A percentile compares a stretch with the other conserved stretches of the same genome.
These are phyloP conservation scores for Agrocybe praecox DNA, from an alignment of 768 basidiomycete species.

Conservation along the genomic window DNA sequence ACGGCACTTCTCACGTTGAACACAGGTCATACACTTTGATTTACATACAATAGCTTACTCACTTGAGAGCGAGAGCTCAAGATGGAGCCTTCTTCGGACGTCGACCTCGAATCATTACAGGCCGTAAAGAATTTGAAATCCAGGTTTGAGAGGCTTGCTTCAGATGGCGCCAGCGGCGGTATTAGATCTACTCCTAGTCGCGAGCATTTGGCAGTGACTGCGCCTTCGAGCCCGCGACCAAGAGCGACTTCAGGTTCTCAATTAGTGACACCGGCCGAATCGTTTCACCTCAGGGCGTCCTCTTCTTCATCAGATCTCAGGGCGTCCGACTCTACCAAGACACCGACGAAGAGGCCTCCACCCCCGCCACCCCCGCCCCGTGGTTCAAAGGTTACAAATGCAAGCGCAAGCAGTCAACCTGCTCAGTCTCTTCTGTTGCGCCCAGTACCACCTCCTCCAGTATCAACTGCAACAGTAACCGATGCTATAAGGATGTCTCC, in stretches of 20 bases:
- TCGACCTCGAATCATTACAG: constrained; percentile 57
- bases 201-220: constrained; percentile 25
- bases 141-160: constrained; percentile 70
- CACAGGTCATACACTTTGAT: neutral
- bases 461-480: constrained; percentile 8
- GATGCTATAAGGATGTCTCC: constrained; percentile 17
- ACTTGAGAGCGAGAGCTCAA: neutral
- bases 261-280: constrained; percentile 24
- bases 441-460: constrained; percentile 45
- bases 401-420: constrained; percentile 40
- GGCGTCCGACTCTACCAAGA: constrained; percentile 12
- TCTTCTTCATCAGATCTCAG: constrained; percentile 61
- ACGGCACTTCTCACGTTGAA: neutral
- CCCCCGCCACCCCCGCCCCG: constrained; percentile 61
- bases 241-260: constrained; percentile 38
- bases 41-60: neutral
- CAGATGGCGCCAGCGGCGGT: constrained; percentile 26
- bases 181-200: constrained; percentile 16
- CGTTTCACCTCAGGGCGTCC: constrained; percentile 41
- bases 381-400: constrained; percentile 33
- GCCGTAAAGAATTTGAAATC: constrained; percentile 73
- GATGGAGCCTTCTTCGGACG: constrained; percentile 26
- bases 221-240: constrained; percentile 40
- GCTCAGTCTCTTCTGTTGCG: constrained; percentile 54
- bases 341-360: constrained; percentile 46